These are phyloP conservation scores for Globisporangium uncinulatum DNA, from an alignment of 352 stramenopile species.

Conservation along the genomic window DNA sequence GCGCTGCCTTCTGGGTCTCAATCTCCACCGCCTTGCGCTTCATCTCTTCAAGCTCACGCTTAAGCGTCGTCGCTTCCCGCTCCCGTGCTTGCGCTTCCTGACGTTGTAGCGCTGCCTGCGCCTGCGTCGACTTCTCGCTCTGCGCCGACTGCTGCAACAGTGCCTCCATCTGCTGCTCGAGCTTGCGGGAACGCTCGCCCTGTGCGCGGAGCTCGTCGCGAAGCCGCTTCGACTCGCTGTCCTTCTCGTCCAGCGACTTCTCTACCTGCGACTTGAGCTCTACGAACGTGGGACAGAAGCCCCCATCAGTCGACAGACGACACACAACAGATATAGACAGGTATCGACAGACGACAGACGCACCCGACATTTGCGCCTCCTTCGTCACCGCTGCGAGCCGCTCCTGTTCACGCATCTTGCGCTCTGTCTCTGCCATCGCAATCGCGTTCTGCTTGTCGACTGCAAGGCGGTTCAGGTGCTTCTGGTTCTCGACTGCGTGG, in stretches of 20 bases:
- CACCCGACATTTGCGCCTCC: conserved; percentile 60
- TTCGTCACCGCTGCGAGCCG: conserved; percentile 37
- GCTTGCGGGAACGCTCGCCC: conserved; percentile 41
- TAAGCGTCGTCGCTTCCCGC: conserved; percentile 31
- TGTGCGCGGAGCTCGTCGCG: conserved; percentile 57
- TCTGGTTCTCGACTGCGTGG: conserved; percentile 61
- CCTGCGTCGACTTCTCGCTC: conserved; percentile 38
- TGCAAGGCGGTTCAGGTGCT: conserved; percentile 58
- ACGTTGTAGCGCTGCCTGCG: conserved; percentile 28
- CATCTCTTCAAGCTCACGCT: conserved; percentile 55
- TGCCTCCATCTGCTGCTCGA: conserved; percentile 50
- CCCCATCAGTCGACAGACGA: background rate
- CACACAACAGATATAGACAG: background rate
- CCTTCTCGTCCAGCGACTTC: conserved; percentile 57
- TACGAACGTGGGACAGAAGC: conserved; percentile 1
- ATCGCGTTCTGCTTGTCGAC: conserved; percentile 64
- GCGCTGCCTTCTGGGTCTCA: conserved; percentile 30
- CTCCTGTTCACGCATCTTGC: conserved; percentile 54
- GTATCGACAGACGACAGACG: conserved; percentile 1
- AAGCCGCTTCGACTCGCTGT: conserved; percentile 62
- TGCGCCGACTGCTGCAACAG: conserved; percentile 38
- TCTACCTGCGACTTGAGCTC: conserved; percentile 58
- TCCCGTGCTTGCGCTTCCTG: conserved; percentile 34
- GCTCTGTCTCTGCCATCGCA: conserved; percentile 49
- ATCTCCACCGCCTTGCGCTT: conserved; percentile 28